Evolutionary conservation across 192 early-diverging fungal genomes (phyloP).

Genomic region (Ramicandelaber brevisporus): DNA sequence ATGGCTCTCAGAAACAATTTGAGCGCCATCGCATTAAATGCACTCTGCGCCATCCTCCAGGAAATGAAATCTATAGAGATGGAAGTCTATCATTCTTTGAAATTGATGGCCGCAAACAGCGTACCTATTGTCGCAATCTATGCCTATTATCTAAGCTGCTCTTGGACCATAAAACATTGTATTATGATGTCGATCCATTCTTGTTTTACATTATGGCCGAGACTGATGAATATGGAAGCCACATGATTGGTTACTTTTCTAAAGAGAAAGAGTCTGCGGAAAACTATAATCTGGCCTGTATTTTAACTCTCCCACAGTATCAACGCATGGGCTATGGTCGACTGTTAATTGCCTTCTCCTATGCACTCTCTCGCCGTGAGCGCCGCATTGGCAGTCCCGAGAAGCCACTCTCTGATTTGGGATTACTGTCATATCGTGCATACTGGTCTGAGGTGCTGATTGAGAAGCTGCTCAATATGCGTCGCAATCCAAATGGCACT

Average conservation of each 20-base stretch:
- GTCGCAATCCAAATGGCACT: too few relatives aligned
- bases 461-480: constrained; percentile 35
- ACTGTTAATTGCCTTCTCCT: constrained; percentile 86
- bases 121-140: constrained; percentile 81
- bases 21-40: constrained; percentile 69
- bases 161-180: constrained; percentile 96
- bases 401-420: constrained; percentile 94
- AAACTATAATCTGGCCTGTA: constrained; percentile 96
- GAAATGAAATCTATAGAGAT: constrained; percentile 95
- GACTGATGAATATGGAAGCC: constrained; percentile 61
- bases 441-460: constrained; percentile 88
- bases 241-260: constrained; percentile 93
- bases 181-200: constrained; percentile 97
- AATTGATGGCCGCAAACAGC: constrained; percentile 87
- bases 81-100: constrained; percentile 89
- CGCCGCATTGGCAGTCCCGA: constrained; percentile 87
- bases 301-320: constrained; percentile 89
- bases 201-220: constrained; percentile 88
- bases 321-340: constrained; percentile 92
- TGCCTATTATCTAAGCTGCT: constrained; percentile 91
- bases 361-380: constrained; percentile 86
- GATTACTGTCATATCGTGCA: constrained; percentile 75
- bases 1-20: constrained; percentile 42
- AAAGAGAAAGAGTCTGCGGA: constrained; percentile 96
- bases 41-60: constrained; percentile 79